Evolutionary conservation across 1,284 basidiomycete species (phyloP), one percentile per base, ranked within the genome.

Genomic region (Ganoderma sinense): DNA sequence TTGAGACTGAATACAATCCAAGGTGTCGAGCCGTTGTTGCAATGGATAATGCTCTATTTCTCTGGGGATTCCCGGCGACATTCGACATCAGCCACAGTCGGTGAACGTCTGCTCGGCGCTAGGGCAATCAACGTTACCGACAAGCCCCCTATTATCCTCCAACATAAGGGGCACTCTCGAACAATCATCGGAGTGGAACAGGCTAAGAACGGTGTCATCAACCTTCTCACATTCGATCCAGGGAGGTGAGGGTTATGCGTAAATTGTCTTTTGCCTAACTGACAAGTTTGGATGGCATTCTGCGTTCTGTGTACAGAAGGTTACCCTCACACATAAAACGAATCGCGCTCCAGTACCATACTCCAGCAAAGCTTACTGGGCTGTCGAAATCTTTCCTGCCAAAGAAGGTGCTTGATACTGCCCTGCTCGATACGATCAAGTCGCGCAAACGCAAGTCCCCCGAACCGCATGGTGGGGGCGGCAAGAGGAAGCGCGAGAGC

Each of bases 141-240:
- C 41, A 88, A 86, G 75, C 90, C 94, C 86, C 95, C 95, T 4
- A 76, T 97, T 23, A 90, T 97, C 48, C 82, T 97, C 58, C 90
- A 97, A 83, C 90, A 94, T 75, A 78, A 86, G 4, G 94, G 95
- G 0, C 95, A 97, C 81, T 97, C 95, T 18, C 82, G 93, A n/a
- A 92, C 91, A 1, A 89, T 97, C 18, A 85, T 97, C 2, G 95
- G 95, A 1, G 96, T 92, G 75, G 94, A 97, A 77, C 80, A 90
- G 48, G 84, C 82, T 39, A 86, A 85, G 71, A 83, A 83, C 26
- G 91, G 90, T 7, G 80, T 83, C 16, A 83, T 88, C 51, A 91
- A 89, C 73, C 83, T 97, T 2, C 82, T 97, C 13, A 82, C 88
- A 11, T 94, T 96, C 71, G 94, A 97, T 81, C 94, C 95, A 14